Evolutionary conservation across 2,329 filamentous ascomycete genomes (phyloP), one percentile per base, ranked within the genome.

Genomic region (Penicillium italicum): DNA sequence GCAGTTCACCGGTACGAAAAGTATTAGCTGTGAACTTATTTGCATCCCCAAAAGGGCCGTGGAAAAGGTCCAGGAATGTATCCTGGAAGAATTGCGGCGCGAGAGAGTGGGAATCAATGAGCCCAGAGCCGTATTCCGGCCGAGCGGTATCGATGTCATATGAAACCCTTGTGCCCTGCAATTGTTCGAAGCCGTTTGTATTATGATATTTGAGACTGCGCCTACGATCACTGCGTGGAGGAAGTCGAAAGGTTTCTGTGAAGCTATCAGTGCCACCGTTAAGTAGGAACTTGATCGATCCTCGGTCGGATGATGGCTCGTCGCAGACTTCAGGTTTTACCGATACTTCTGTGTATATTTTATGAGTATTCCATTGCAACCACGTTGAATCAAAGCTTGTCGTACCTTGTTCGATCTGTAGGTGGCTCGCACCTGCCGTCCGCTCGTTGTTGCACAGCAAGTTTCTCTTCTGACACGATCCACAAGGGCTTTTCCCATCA

Each of bases 241-340:
- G 76, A 8, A 78, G 72, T 20, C 70, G 72, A 50, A 77, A 79
- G 16, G 69, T 69, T 55, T 78, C 74, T 1, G 76, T 77, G 54
- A 79, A 79, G 53, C 74, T 77, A 46, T 77, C 76, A 6, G 72
- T 75, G 34, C 77, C 77, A 20, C 69, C 72, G 61, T 79, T 79
- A 6, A 79, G 64, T 9, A 79, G 71, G 31, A 78, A 78, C 51
- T 74, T 74, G 62, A 79, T 78, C 7, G 77, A 79, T 12, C 76
- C 76, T 40, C 76, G 71, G 61, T 78, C 75, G 3, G 70, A 76
- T 44, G 40, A 37, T 12, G 70, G 64, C 45, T 67, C 68, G 18
- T 63, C 63, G 26, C 64, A 69, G 4, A 68, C 66, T 45, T 71
- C 67, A 28, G 61, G 49, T 42, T 65, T 68, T 5, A 51, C 54